Conservation (phyloP, 768 basidiomycete genomes). For the Mycena latifolia region DNA sequence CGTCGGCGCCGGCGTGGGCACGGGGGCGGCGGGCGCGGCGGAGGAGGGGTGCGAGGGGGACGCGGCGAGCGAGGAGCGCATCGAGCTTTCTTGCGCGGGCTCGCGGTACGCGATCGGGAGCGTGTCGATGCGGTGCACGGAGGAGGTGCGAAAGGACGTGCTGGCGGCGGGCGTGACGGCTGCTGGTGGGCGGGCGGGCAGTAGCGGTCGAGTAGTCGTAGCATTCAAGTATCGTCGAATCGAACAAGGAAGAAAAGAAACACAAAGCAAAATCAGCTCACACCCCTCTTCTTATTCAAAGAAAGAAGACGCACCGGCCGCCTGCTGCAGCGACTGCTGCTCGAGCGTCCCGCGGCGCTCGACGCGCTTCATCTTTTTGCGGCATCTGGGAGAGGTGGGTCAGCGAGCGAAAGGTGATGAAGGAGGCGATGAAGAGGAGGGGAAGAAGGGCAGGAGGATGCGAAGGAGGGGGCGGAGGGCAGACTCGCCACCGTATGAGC, state of each 20-base stretch:
- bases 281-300: no score
- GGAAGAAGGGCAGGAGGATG: no score
- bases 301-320: constrained; percentile 6
- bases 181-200: no score
- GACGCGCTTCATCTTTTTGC: constrained; percentile 90
- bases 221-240: no score
- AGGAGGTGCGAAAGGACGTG: constrained; percentile 6
- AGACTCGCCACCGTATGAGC: no score
- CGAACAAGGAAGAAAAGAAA: no score
- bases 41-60: constrained; percentile 15
- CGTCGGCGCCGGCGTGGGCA: background rate
- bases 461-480: no score
- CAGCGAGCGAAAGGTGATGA: no score
- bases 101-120: constrained; percentile 38
- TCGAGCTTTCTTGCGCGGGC: constrained; percentile 18
- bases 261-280: no score
- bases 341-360: constrained; percentile 80
- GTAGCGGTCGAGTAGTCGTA: no score
- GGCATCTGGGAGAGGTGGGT: constrained; percentile 59
- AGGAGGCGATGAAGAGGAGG: no score
- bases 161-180: background rate
- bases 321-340: constrained; percentile 42
- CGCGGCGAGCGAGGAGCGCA: constrained; percentile 24
- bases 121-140: constrained; percentile 45
- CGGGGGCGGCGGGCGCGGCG: constrained; percentile 12